Evolutionary conservation across 2,329 filamentous ascomycete genomes (phyloP), one percentile per base, ranked within the genome.

Genomic region (Claviceps sp.): DNA sequence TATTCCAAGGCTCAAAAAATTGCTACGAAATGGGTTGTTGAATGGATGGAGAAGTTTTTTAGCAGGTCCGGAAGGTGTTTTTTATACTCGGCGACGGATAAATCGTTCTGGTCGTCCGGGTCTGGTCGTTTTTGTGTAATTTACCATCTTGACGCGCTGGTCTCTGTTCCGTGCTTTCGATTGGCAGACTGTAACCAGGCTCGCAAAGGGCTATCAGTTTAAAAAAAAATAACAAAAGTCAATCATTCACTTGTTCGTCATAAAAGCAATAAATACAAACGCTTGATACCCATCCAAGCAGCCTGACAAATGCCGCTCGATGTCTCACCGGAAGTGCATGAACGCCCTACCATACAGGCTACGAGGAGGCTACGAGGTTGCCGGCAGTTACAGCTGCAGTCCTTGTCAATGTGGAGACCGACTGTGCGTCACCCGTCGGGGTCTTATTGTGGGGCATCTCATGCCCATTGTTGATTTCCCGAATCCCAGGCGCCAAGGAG

Each of bases 1-100:
- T 47, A 46, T 47, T 52, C 48, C 16, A 49, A 50, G 44, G 50
- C 52, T 34, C 30, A 34, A 37, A 51, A 53, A 37, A 50, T 50
- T 50, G 48, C 42, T 49, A 47, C 48, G 50, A 38, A 40, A 51
- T 48, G 44, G 50, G 43, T 50, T 42, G 46, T 42, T 50, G 43
- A 42, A 49, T 34, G 7, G 47, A 49, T 46, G 46, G 46, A 22
- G 37, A 45, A 13, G 49, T 38, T 20, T 45, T 42, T 20, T 30
- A 48, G 48, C 47, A 47, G 20, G 45, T 37, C n/a, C 43, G 22
- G 37, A 47, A 34, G 47, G 47, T 20, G 16, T 30, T 42, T 34
- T 42, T 24, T 11, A 34, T 11, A 34, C n/a, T n/a, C 14, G 38
- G 38, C 49, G 44, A 53, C 45, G 7, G 16, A 20, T 24, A 26